Evolutionary conservation across 176 grass and related monocot species (phyloP).

Genomic region (Lolium perenne): DNA sequence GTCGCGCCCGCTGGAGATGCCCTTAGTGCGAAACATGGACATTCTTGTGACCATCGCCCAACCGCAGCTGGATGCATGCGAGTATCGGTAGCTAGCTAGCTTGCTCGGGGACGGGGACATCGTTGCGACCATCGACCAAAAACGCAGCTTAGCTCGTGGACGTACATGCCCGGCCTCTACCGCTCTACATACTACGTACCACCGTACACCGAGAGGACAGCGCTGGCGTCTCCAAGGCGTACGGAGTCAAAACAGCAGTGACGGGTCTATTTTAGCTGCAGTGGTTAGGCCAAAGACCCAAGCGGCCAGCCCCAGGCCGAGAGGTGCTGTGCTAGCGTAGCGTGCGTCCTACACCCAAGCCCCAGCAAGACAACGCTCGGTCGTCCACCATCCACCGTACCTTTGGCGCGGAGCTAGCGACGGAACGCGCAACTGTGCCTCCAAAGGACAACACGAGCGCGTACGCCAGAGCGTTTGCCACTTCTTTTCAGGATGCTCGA

Average conservation of each 20-base stretch:
- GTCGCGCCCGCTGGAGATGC: too few species aligned
- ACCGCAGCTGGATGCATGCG: not conserved
- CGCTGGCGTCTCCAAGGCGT: not conserved
- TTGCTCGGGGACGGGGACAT: not conserved
- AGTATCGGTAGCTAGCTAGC: not conserved
- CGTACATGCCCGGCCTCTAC: not conserved
- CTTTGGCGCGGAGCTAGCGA: not conserved
- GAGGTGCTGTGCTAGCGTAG: too few species aligned
- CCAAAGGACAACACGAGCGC: not conserved
- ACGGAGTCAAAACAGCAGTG: not conserved
- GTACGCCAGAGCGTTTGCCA: not conserved
- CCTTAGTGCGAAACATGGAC: too few species aligned
- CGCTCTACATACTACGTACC: not conserved
- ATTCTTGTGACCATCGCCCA: not conserved
- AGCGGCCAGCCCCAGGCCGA: too few species aligned
- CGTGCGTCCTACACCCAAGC: too few species aligned
- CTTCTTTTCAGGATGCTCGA: not conserved
- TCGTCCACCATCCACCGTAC: not conserved
- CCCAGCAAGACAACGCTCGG: too few species aligned
- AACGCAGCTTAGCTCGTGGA: not conserved
- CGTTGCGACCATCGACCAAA: slow-evolving; percentile 7
- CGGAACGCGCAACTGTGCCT: not conserved
- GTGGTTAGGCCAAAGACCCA: not conserved
- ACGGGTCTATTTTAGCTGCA: not conserved
- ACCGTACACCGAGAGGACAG: not conserved